phyloP scores from a whole-genome alignment of 2,329 filamentous ascomycete species.

The Colletotrichum spinosum region DNA sequence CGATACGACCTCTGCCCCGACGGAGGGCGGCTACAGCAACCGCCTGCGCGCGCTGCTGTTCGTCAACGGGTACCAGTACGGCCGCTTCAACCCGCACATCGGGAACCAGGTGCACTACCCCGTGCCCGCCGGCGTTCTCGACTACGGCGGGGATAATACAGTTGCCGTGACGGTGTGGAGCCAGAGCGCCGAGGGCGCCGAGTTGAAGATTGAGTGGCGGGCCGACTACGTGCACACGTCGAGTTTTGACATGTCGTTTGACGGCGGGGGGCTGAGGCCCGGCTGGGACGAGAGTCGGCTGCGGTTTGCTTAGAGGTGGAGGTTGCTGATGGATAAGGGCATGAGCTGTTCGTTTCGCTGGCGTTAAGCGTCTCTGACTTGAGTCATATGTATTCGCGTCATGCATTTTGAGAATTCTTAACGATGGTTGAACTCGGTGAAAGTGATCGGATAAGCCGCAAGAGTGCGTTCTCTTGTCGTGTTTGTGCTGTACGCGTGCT shows the following conservation, averaged over 20 bases:
- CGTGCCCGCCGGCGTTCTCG: constrained; percentile 68
- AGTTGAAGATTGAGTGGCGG: constrained; percentile 61
- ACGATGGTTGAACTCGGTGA: too few species aligned
- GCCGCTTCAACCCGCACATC: constrained; percentile 68
- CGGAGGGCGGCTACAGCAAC: constrained; percentile 47
- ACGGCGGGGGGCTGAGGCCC: constrained; percentile 60
- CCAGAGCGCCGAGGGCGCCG: constrained; percentile 63
- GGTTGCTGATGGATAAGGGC: too few species aligned
- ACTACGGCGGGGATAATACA: constrained; percentile 69
- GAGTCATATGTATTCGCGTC: too few species aligned
- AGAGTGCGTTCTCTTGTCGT: too few species aligned
- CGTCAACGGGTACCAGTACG: constrained; percentile 75
- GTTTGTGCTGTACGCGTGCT: too few species aligned
- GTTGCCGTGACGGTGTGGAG: constrained; percentile 70
- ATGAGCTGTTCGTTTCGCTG: too few species aligned
- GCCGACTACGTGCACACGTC: constrained; percentile 66
- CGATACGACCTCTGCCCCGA: constrained; percentile 47
- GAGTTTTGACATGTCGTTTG: constrained; percentile 63
- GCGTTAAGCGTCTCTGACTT: too few species aligned
- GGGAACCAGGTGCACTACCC: constrained; percentile 71
- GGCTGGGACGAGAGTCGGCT: constrained; percentile 57
- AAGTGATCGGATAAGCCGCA: too few species aligned
- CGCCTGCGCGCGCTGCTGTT: constrained; percentile 65
- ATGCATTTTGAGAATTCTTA: too few species aligned
- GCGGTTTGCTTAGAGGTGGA: constrained; percentile 44